A percentile compares a stretch with the other conserved stretches of the same genome.
phyloP scores from a whole-genome alignment of 495 filamentous ascomycete genomes.

The Rostrohypoxylon terebratum region DNA sequence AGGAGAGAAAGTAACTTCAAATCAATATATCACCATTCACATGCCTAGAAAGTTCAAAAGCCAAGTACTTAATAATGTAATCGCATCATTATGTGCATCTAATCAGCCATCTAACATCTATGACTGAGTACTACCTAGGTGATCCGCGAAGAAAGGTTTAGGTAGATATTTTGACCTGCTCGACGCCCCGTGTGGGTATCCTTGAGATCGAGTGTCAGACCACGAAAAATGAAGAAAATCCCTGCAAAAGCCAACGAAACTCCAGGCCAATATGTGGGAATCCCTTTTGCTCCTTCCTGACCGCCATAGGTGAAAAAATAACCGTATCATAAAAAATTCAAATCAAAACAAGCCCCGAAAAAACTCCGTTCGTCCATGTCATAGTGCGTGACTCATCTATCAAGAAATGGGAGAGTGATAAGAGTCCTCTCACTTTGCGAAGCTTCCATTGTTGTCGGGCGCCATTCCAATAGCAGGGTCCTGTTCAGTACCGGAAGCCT shows the following conservation, averaged over 20 bases:
- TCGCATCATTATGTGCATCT: not conserved
- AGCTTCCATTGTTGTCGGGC: not conserved
- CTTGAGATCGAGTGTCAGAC: constrained; percentile 1
- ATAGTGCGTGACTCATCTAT: constrained; percentile 1
- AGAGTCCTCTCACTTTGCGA: not conserved
- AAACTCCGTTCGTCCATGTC: constrained; percentile 18
- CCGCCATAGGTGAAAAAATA: not conserved
- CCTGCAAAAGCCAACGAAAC: constrained; percentile 15
- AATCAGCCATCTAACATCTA: not conserved
- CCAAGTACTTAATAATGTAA: not conserved
- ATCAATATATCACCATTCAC: not conserved
- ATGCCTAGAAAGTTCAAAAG: not conserved
- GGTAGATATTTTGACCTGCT: not conserved
- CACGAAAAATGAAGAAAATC: not conserved
- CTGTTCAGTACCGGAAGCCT: not conserved
- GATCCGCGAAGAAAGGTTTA: not conserved
- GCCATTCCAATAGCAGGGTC: not conserved
- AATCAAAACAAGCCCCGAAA: not conserved
- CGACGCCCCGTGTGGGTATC: not conserved
- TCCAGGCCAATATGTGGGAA: constrained; percentile 16
- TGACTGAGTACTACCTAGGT: not conserved
- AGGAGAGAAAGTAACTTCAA: not conserved
- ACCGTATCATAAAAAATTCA: constrained; percentile 5
- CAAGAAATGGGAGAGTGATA: not conserved
- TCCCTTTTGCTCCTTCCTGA: constrained; percentile 9